Base-by-base conservation (phyloP, 2,329 filamentous ascomycete genomes). In the Plectosphaerella sp. region DNA sequence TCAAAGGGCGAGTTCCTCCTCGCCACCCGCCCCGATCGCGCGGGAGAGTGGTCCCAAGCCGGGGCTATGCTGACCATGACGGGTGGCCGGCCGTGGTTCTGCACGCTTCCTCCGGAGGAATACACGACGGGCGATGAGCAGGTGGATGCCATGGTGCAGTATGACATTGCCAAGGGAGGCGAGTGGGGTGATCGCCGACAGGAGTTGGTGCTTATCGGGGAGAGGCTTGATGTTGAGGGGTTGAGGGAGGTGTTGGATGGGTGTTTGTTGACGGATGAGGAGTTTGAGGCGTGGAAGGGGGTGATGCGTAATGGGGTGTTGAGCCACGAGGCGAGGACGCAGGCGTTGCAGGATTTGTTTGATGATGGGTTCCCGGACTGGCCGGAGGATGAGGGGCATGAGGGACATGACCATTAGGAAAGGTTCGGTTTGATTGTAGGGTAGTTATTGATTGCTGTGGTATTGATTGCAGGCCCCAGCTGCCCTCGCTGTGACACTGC, bases 141-240 rank as follows among this genome's bases (percentile, higher is more conserved):
- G n/a, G 73, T 78, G 0, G 71, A 80, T 35, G 69, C 70, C 7
- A 75, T 79, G 0, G 73, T 80, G 12, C 61, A 67, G 42, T 72
- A 78, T 51, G 77, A 81, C 57, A 74, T 81, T 20, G 61, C 69
- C 7, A 75, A 77, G 24, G 77, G 78, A 5, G 80, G 79, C 0
- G 75, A 81, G 53, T 89, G 85, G 84, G 86, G 84, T 1, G 87
- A 90, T 58, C 74, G 86, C 1, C 73, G 86, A 2, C 86, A 90
- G 62, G 87, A 90, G 64, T 64, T 90, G 7, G 87, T 90, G 3
- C 87, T 90, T 54, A 89, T 91, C 52, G 87, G 87, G 0, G 84
- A 89, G 64, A 74, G 75, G 5, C 72, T 90, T 14, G 74, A 88
- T 48, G 61, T 73, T 2, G 61, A 64, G 5, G 74, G 70, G 0